Percentiles rank a stretch among this genome's conserved stretches.
Conservation (phyloP, 495 filamentous ascomycete species). For the Endocarpon pusillum region DNA sequence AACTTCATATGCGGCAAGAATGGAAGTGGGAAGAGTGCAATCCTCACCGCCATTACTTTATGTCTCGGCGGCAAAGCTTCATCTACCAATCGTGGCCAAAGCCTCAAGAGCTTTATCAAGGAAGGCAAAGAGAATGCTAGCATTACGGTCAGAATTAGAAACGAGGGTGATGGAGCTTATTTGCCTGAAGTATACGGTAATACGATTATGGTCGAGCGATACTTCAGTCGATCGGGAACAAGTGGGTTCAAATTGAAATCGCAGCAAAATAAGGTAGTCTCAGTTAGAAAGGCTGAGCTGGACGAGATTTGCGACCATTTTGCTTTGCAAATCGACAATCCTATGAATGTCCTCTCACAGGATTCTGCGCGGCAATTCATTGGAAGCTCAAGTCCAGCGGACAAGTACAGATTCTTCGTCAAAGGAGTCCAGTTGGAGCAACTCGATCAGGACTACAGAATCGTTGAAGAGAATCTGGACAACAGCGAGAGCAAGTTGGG, state of each 20-base stretch:
- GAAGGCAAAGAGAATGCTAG: constrained; percentile 57
- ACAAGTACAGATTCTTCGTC: constrained; percentile 95
- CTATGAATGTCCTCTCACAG: constrained; percentile 93
- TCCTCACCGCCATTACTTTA: constrained; percentile 85
- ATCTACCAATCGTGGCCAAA: constrained; percentile 86
- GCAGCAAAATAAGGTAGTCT: constrained; percentile 49
- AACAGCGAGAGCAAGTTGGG: constrained; percentile 43
- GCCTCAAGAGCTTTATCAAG: constrained; percentile 82
- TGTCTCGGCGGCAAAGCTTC: constrained; percentile 91
- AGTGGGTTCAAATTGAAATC: constrained; percentile 82
- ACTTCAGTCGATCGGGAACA: constrained; percentile 60
- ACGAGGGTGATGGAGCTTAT: constrained; percentile 68
- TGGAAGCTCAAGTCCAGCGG: constrained; percentile 55
- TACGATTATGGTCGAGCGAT: constrained; percentile 75
- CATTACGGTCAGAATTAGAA: constrained; percentile 74
- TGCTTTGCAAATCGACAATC: constrained; percentile 88
- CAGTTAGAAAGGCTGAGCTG: constrained; percentile 71
- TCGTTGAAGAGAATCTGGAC: constrained; percentile 56
- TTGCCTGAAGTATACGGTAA: constrained; percentile 68
- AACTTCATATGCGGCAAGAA: constrained; percentile 98
- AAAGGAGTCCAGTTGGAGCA: constrained; percentile 89
- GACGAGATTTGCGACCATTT: constrained; percentile 88
- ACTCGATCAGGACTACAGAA: constrained; percentile 75
- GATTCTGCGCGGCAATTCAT: constrained; percentile 90
- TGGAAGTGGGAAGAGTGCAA: constrained; percentile 95